Evolutionary conservation across 768 basidiomycete species (phyloP), one percentile per base, ranked within the genome.

Genomic region (Lyophyllum shimeji): DNA sequence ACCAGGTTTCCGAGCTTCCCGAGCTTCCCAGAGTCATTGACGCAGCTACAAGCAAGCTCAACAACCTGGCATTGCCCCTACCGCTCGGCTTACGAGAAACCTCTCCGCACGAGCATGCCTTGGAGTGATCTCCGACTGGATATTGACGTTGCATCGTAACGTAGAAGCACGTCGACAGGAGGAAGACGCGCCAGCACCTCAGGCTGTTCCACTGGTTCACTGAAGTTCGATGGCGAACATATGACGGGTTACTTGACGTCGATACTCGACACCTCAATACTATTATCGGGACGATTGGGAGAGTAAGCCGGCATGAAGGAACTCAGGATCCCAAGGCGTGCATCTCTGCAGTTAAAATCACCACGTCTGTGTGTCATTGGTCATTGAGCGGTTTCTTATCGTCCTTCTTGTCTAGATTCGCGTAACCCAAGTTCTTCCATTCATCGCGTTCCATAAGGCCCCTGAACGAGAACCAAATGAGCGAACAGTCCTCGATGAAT

Each of bases 401-500:
- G n/a, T 59, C 65, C 24, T 65, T 61, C 40, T 71, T 65, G 27
- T 66, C 67, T 7, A 91, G 74, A 60, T 85, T 82, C 43, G 74
- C 80, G 57, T 95, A 71, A 6, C 93, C 93, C 49, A 96, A 78
- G 67, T 93, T 96, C 61, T 77, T 81, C 88, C 93, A 93, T 13
- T 93, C 85, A 63, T 94, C 93, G 45, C 81, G 79, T 61, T 90
- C 86, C 93, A 95, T 95, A 47, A 95, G 76, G n/a, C 89, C 90
- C 62, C 93, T 95, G 51, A 18, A 54, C 20, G 50, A 21, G 31
- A 45, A 58, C 39, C 29, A 18, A 15, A 48, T 53, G 24, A 50
- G 31, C 21, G 42, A 37, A 46, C 17, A 24, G 7, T 24, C 6
- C 17, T 24, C 3, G n/a, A 23, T 23, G 27, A 13, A 21, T 17